Conservation (phyloP, 805 yeast genomes). For the Yamadazyma sp. region DNA sequence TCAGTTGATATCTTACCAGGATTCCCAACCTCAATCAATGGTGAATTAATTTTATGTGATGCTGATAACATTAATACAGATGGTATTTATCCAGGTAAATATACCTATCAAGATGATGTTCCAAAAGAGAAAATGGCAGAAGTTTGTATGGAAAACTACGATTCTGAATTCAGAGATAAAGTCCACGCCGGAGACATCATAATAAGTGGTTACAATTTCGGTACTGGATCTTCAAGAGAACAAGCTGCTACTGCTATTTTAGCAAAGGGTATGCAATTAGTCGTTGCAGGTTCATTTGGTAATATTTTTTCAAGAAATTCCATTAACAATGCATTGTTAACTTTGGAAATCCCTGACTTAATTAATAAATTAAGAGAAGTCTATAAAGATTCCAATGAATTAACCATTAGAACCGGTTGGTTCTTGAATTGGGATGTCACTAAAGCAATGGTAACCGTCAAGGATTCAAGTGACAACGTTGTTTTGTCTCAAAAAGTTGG, state of each 20-base stretch:
- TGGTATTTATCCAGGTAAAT: constrained; percentile 98
- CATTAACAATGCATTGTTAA: constrained; percentile 91
- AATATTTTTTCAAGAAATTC: constrained; percentile 95
- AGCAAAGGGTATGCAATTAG: constrained; percentile 89
- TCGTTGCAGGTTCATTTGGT: constrained; percentile 96
- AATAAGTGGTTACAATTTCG: constrained; percentile 91
- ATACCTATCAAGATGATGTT: constrained; percentile 97
- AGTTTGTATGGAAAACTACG: constrained; percentile 99
- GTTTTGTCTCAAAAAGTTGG: constrained; percentile 86
- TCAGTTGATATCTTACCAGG: constrained; percentile 81
- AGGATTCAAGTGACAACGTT: constrained; percentile 58
- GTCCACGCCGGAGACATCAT: constrained; percentile 86
- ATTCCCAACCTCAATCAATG: constrained; percentile 84
- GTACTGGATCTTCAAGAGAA: constrained; percentile 98
- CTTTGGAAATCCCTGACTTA: constrained; percentile 89
- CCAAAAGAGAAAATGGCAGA: constrained; percentile 95
- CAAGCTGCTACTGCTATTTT: constrained; percentile 98
- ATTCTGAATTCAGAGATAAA: constrained; percentile 77
- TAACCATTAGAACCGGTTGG: constrained; percentile 95
- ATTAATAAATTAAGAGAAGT: constrained; percentile 71
- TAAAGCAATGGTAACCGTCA: constrained; percentile 74
- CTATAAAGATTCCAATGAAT: constrained; percentile 58
- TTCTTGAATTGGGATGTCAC: constrained; percentile 90
- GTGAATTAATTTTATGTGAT: constrained; percentile 92
- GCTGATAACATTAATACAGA: constrained; percentile 97